These are phyloP conservation scores for Trichocladium uniseriatum DNA, from an alignment of 495 filamentous ascomycete species.

Conservation along the genomic window DNA sequence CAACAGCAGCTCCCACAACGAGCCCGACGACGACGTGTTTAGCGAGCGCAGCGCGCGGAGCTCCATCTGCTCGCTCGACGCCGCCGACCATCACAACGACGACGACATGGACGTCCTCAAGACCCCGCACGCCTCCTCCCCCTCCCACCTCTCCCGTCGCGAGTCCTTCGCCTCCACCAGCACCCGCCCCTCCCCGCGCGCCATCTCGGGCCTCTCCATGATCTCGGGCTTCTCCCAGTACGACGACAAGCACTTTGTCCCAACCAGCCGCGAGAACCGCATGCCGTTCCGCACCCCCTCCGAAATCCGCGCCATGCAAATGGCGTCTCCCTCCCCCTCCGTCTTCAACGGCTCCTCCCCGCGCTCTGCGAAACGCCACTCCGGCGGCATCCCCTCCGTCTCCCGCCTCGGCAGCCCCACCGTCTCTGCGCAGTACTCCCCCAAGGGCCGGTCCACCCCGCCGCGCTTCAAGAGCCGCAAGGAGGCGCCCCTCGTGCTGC, in stretches of 20 bases:
- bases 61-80: conserved; percentile 36
- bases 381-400: conserved; percentile 27
- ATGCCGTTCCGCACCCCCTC: conserved; percentile 53
- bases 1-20: conserved; percentile 38
- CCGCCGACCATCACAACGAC: conserved; percentile 16
- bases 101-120: conserved; percentile 9
- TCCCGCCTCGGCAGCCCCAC: conserved; percentile 38
- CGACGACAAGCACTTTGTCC: conserved; percentile 34
- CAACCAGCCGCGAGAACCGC: conserved; percentile 30
- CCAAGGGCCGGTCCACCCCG: conserved; percentile 52
- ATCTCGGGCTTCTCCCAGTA: conserved; percentile 39
- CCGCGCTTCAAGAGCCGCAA: conserved; percentile 39
- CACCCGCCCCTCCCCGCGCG: conserved; percentile 10
- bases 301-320: conserved; percentile 69
- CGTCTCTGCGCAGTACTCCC: conserved; percentile 40
- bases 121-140: conserved; percentile 8
- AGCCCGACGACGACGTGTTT: conserved; percentile 47
- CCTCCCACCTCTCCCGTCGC: conserved; percentile 7
- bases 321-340: conserved; percentile 54
- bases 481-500: conserved; percentile 64
- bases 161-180: conserved; percentile 8
- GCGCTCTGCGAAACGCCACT: conserved; percentile 28
- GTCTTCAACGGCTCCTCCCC: conserved; percentile 38
- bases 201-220: conserved; percentile 28
- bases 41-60: conserved; percentile 42